Base-by-base conservation (phyloP, 371 early-diverging fungal species). In the Rhizopus delemar region DNA sequence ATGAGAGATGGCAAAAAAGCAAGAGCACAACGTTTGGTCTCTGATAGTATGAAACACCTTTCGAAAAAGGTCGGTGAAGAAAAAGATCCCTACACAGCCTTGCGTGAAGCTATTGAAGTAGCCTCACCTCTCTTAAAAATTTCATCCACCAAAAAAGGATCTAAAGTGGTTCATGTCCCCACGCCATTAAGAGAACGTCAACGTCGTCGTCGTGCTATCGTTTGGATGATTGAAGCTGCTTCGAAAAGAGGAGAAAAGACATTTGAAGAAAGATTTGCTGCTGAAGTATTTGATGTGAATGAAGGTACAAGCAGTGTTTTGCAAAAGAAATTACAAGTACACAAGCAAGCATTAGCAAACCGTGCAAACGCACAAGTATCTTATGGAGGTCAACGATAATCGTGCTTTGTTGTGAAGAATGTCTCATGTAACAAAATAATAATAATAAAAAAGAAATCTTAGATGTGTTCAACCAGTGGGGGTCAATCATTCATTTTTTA, bases 1-100 rank as follows among this genome's bases (percentile, higher is more conserved):
- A 94, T 94, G 94, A 78, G 88, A 49, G 86, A 92, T 53, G 94
- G 94, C 48, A 88, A 90, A 71, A 93, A 93, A 66, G 81, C 86
- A 13, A 77, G 79, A 16, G 93, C 95, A 13, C 86, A 91, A 60
- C 70, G 86, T 5, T 74, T 87, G 34, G 77, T 95, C 0, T 68
- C 72, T 16, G 84, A 87, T 58, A 90, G 94, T 15, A 72, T 94
- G 61, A 60, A 79, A 46, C 78, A 86, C 58, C 85, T 96, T 45
- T 86, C 88, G 34, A 54, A 73, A 38, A 78, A 84, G 59, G 80
- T 89, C 4, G 78, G 84, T n/a, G 57, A 72, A 5, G 57, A 63
- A 16, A 28, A 38, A 3, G 83, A 88, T 60, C 93, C 95, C 11
- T 84, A 83, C 36, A 63, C 41, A 6, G 69, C 90, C 8, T 70